These are phyloP conservation scores for Rhynchosporium secalis DNA, from an alignment of 2,329 filamentous ascomycete genomes.

Conservation along the genomic window DNA sequence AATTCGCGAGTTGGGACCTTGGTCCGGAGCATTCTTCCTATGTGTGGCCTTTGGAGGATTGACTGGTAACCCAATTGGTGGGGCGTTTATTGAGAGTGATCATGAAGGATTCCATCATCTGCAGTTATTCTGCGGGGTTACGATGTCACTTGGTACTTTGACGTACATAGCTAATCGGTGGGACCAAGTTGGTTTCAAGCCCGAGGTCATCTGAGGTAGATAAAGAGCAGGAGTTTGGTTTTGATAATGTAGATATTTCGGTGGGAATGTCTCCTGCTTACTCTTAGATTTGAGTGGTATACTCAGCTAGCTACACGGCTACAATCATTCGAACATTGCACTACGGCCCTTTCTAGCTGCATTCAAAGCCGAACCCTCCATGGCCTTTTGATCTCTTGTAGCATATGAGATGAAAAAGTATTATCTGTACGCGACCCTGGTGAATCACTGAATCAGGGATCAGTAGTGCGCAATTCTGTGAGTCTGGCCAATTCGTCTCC, in stretches of 20 bases:
- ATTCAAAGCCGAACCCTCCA: no score
- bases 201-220: constrained; percentile 31
- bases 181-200: constrained; percentile 34
- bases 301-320: no score
- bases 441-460: rapidly evolving
- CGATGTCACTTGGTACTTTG: constrained; percentile 47
- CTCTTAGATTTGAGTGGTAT: no score
- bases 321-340: no score
- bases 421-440: no score
- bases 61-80: constrained; percentile 67
- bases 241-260: not conserved
- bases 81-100: constrained; percentile 55
- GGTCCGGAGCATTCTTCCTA: constrained; percentile 64
- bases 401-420: no score
- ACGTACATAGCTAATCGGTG: constrained; percentile 43
- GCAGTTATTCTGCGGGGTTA: constrained; percentile 64
- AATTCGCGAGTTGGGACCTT: constrained; percentile 66
- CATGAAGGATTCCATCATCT: constrained; percentile 51
- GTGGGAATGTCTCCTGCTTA: not conserved
- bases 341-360: no score
- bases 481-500: no score
- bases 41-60: constrained; percentile 64
- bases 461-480: no score
- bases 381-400: no score
- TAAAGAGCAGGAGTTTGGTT: not conserved